Evolutionary conservation across 192 early-diverging fungal species (phyloP).

Genomic region (Coemansia sp.): DNA sequence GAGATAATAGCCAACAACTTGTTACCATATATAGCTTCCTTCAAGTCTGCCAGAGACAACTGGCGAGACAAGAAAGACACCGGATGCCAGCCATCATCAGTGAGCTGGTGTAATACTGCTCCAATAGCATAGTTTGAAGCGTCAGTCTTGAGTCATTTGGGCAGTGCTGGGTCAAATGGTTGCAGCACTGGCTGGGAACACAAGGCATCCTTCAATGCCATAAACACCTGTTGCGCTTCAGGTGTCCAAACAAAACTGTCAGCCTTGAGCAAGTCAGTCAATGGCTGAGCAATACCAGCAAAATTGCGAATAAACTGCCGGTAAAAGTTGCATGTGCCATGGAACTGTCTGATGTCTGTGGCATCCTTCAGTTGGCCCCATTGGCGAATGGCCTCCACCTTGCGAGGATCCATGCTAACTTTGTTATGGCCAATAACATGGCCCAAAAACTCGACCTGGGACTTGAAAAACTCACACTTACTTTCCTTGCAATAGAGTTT

Average conservation of each 20-base stretch:
- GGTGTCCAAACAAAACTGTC: neutral
- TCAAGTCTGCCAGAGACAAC: neutral
- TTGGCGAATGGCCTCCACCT: neutral
- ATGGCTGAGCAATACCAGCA: neutral
- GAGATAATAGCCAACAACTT: conserved; percentile 8
- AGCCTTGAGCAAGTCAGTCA: conserved; percentile 14
- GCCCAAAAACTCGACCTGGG: conserved; percentile 3
- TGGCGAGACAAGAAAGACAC: conserved; percentile 17
- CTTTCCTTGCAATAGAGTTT: neutral
- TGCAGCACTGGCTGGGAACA: neutral
- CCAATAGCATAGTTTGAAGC: conserved; percentile 16
- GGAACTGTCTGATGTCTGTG: conserved; percentile 14
- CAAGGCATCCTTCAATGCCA: neutral
- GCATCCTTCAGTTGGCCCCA: neutral
- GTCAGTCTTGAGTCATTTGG: conserved; percentile 9
- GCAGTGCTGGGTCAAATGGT: conserved; percentile 20
- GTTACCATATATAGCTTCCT: conserved; percentile 7
- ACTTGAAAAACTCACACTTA: conserved; percentile 8
- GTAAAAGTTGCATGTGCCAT: conserved; percentile 17
- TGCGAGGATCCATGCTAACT: conserved; percentile 1
- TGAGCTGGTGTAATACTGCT: conserved; percentile 6
- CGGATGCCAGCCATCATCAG: neutral
- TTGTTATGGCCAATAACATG: neutral
- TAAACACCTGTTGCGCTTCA: neutral
- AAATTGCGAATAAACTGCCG: conserved; percentile 5